phyloP scores from a whole-genome alignment of 192 early-diverging fungal genomes.

The Coemansia sp. region DNA sequence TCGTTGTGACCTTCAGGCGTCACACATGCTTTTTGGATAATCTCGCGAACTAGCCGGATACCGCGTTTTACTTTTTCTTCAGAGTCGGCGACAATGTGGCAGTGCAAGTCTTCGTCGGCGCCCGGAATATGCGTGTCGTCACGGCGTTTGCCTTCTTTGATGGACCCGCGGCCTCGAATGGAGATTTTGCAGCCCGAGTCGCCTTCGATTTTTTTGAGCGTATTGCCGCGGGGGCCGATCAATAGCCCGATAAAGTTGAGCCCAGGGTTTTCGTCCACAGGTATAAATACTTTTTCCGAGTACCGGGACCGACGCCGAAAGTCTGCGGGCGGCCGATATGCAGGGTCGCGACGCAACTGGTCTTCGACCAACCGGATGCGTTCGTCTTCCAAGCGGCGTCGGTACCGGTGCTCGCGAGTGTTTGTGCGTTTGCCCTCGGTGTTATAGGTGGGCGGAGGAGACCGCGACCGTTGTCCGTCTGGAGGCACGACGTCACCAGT shows the following conservation, averaged over 20 bases:
- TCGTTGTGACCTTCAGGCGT: constrained; percentile 96
- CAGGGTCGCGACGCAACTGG: constrained; percentile 71
- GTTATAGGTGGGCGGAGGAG: constrained; percentile 90
- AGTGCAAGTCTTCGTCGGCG: constrained; percentile 86
- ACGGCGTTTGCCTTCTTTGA: constrained; percentile 87
- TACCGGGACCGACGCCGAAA: constrained; percentile 81
- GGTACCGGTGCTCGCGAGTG: constrained; percentile 90
- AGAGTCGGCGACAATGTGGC: constrained; percentile 83
- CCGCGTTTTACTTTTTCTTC: constrained; percentile 87
- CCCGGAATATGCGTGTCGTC: constrained; percentile 62
- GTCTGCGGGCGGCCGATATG: constrained; percentile 87
- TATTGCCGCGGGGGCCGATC: constrained; percentile 96
- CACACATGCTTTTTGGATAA: constrained; percentile 90
- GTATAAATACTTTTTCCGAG: constrained; percentile 94
- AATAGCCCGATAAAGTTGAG: constrained; percentile 98
- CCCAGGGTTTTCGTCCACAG: constrained; percentile 91
- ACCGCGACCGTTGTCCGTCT: constrained; percentile 77
- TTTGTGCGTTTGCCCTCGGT: constrained; percentile 93
- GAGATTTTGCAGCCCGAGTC: constrained; percentile 95
- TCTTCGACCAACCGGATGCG: constrained; percentile 82
- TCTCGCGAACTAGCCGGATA: constrained; percentile 83
- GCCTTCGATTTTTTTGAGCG: constrained; percentile 91
- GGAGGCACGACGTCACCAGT: constrained; percentile 81
- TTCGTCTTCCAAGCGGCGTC: constrained; percentile 91
- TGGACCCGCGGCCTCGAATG: constrained; percentile 93